Evolutionary conservation across 805 yeast species (phyloP), one percentile per base, ranked within the genome.

Genomic region (Wickerhamiella qilinensis): DNA sequence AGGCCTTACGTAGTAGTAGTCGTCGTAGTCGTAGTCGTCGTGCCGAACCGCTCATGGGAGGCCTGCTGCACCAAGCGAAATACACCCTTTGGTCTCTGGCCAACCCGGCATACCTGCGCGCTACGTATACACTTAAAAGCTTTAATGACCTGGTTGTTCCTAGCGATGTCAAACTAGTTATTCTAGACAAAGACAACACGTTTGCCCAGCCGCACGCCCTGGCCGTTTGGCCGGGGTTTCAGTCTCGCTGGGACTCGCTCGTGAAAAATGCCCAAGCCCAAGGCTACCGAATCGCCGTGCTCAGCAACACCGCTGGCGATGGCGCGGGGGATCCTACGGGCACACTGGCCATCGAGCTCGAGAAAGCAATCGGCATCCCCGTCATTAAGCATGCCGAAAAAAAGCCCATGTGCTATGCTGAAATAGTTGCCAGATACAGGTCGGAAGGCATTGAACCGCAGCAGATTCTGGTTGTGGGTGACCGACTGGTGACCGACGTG

Each of bases 151-250:
- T 50, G 28, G 27, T 20, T 3, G 19, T 49, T 7, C 51, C 51
- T 2, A 20, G 19, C 2, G 36, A 36, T 31, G 78, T 82, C 41
- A 77, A 73, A 50, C 93, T 85, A 0, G 68, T 86, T 1, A 88
- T 91, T 0, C 63, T 91, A 20, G 98, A 91, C 53, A 91, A 91
- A 55, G 98, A 91, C 59, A 91, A 91, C 56, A 88, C 97, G 53
- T 81, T 91, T 55, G 93, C 98, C 4, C 68, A 71, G 42, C 86
- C 86, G 27, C 80, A 82, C 39, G 80, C 75, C 43, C 79, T 77
- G 43, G 69, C 72, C 42, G 80, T 88, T 1, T 85, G 83, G 81
- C 84, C 81, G 0, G 80, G 62, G 2, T 86, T 85, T 37, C 30
- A 52, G 48, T 57, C 56, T 8, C 58, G 63, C 32, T 84, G 91